Base-by-base conservation (phyloP, 306 rosid species). In the Corylus americana region DNA sequence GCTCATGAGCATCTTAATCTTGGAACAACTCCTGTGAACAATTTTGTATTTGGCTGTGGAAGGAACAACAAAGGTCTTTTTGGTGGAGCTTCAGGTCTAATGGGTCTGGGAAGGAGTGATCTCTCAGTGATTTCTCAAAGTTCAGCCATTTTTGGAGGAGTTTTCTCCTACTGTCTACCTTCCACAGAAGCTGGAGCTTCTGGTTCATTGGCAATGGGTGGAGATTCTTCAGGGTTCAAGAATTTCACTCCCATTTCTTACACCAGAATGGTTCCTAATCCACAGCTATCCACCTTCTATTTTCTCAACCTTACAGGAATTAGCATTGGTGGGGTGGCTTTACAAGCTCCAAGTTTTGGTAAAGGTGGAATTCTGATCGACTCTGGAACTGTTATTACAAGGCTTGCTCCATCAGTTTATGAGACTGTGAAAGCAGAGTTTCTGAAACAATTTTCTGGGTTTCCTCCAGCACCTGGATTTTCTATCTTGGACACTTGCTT, bases 81-180 rank as follows among this genome's bases (percentile, higher is more conserved):
- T 79, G 98, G 98, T 0, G 94, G 92, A 77, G 84, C 87, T 5
- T 94, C 98, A 0, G 98, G 97, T 2, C 58, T 94, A 1, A 83
- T 92, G 92, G 98, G 98, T 0, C 82, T 94, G 29, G 97, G 90
- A 77, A 89, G 91, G 79, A 90, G 95, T 81, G 68, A 84, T 18
- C 85, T 94, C 8, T 94, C 98, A 17, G n/a, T 91, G 58, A 76
- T 92, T 37, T 86, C 93, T 76, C 98, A 94, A 84, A 83, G 91
- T 63, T 78, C 84, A 68, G 69, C 85, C 6, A 22, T 87, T 14
- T 92, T 89, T 83, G 94, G 92, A 5, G 97, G 97, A 11, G 90
- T 89, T 49, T 94, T 94, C 89, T 94, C 97, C 0, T 92, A 94
- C 61, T 94, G 98, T 73, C 84, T 94, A 69, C 98, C 98, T 67